Evolutionary conservation across 2,329 filamentous ascomycete genomes (phyloP), one percentile per base, ranked within the genome.

Genomic region (Fusarium heterosporum): DNA sequence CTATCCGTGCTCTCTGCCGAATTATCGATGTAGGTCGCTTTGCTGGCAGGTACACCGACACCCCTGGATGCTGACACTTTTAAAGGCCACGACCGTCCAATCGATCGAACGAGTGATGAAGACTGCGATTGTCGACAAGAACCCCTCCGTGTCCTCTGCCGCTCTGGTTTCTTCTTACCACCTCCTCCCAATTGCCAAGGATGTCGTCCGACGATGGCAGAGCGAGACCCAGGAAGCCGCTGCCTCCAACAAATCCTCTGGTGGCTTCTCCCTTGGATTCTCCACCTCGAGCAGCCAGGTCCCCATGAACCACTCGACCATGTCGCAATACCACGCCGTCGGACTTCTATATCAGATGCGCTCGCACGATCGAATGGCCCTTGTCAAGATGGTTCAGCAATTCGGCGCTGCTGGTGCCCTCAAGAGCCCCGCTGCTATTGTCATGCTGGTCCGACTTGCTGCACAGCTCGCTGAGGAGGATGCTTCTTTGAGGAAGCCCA

Each of bases 321-420:
- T 98, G 93, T 92, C 93, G 58, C 96, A 99, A 79, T 99, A 99
- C 80, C 96, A 99, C 79, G 96, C 96, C 67, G 97, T 99, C 82
- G 96, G 96, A 67, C 87, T 99, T 54, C 82, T 99, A 42, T 99
- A 98, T 79, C 95, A 98, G 81, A 98, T 98, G 93, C 91, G 96
- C 75, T 91, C 91, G 74, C 94, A 97, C 78, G 96, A 99, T 79
- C 89, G 96, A 74, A 99, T 99, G 96, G 94, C 96, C 22, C 82
- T 99, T 73, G 95, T 98, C 63, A 99, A 99, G 87, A 98, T 99
- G 96, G 95, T 99, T n/a, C 96, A 99, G 82, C 96, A 99, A 79
- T 98, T 97, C 77, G 93, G 93, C 51, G 90, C 90, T 52, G 88
- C 93, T 16, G 96, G 96, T 59, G 93, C 93, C 12, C 90, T 98